Percentiles rank a stretch among this genome's conserved stretches.
Conservation (phyloP, 805 yeast genomes). For the Nakazawaea wyomingensis region DNA sequence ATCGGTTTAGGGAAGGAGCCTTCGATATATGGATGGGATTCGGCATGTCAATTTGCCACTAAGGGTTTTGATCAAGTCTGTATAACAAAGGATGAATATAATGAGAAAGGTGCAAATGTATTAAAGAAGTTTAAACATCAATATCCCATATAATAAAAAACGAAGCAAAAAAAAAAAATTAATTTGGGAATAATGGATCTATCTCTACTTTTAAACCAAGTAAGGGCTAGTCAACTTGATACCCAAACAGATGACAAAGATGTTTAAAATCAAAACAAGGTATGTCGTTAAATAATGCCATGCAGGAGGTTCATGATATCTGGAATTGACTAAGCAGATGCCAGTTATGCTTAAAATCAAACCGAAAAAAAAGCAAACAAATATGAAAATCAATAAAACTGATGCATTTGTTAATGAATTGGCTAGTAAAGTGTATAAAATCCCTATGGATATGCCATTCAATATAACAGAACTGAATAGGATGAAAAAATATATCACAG, state of each 20-base stretch:
- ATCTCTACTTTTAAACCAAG: not conserved
- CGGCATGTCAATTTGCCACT: slow-evolving; percentile 43
- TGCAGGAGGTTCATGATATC: slow-evolving; percentile 7
- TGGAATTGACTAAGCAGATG: slow-evolving; percentile 2
- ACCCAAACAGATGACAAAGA: slow-evolving; percentile 4
- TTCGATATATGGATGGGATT: slow-evolving; percentile 50
- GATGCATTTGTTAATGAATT: slow-evolving; percentile 10
- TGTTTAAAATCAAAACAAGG: slow-evolving; percentile 7
- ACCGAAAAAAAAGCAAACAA: slow-evolving; percentile 7
- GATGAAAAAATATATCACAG: slow-evolving; percentile 38
- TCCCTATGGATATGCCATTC: slow-evolving; percentile 40
- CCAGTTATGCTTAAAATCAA: slow-evolving; percentile 6
- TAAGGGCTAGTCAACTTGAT: slow-evolving; percentile 1
- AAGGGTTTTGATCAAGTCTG: slow-evolving; percentile 42
- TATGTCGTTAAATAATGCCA: slow-evolving; percentile 6
- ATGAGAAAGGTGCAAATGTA: slow-evolving; percentile 68
- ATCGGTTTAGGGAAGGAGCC: slow-evolving; percentile 24
- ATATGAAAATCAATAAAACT: slow-evolving; percentile 3
- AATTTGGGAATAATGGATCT: not conserved
- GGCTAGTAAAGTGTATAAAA: slow-evolving; percentile 25
- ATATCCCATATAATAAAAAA: slow-evolving; percentile 7
- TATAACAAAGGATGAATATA: slow-evolving; percentile 74
- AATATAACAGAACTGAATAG: slow-evolving; percentile 34
- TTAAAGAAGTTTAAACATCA: slow-evolving; percentile 19
- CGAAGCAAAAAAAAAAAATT: too few relatives aligned